Evolutionary conservation across 202 grass and related monocot species (phyloP).

Genomic region (Dendrocalamus latiflorus): DNA sequence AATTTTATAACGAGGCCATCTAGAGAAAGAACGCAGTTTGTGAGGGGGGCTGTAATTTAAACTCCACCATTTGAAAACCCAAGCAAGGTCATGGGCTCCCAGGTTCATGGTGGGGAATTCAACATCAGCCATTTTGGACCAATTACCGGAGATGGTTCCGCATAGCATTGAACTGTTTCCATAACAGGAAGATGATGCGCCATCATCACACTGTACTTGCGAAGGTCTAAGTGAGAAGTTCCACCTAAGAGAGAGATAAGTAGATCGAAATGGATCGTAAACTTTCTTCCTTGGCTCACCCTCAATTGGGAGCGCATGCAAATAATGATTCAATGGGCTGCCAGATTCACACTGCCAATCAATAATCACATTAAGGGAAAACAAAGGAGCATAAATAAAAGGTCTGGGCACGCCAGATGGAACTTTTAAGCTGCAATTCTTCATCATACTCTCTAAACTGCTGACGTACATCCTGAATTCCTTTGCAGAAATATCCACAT

Average conservation of each 20-base stretch:
- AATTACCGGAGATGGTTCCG: slow-evolving; percentile 44
- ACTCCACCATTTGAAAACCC: no score
- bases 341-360: slow-evolving; percentile 98
- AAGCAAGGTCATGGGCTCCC: no score
- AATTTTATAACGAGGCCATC: no score
- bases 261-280: slow-evolving; percentile 95
- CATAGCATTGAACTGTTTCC: slow-evolving; percentile 36
- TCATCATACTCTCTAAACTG: slow-evolving; percentile 72
- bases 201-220: slow-evolving; percentile 45
- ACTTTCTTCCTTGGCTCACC: slow-evolving; percentile 85
- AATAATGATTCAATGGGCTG: slow-evolving; percentile 87
- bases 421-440: slow-evolving; percentile 79
- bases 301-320: slow-evolving; percentile 89
- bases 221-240: slow-evolving; percentile 81
- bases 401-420: slow-evolving; percentile 51
- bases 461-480: slow-evolving; percentile 89
- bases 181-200: slow-evolving; percentile 44
- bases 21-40: no score
- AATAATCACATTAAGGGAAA: slow-evolving; percentile 83
- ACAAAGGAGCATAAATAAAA: slow-evolving; percentile 77
- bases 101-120: no score
- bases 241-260: slow-evolving; percentile 89
- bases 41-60: no score
- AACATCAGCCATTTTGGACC: slow-evolving; percentile 53
- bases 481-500: slow-evolving; percentile 76